Conservation (phyloP, 345 rosid genomes). For the Salix arbutifolia region DNA sequence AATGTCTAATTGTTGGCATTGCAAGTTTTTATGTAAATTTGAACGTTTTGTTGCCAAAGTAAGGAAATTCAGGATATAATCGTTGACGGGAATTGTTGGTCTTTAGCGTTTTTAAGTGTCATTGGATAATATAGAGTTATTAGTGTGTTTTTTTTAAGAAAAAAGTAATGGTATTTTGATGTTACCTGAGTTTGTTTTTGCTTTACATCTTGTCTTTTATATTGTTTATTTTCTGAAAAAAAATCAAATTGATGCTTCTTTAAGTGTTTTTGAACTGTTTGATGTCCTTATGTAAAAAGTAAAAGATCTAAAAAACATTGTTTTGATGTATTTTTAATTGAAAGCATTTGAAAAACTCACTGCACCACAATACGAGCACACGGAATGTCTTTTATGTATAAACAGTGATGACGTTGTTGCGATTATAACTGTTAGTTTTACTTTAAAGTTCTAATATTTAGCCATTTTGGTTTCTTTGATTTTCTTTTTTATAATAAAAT, state of each 20-base stretch:
- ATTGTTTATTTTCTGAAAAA: too few relatives aligned
- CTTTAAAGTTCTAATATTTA: not conserved
- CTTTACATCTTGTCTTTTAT: too few relatives aligned
- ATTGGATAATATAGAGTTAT: not conserved
- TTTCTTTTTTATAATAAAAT: not conserved
- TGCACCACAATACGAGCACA: too few relatives aligned
- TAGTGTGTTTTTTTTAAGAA: not conserved
- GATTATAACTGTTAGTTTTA: not conserved
- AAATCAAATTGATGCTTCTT: too few relatives aligned
- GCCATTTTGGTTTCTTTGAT: not conserved
- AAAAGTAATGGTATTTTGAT: not conserved
- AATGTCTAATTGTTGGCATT: not conserved
- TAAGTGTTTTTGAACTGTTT: too few relatives aligned
- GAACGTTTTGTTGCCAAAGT: not conserved
- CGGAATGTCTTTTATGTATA: not conserved
- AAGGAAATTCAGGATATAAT: not conserved
- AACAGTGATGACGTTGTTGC: not conserved
- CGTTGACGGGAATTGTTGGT: not conserved
- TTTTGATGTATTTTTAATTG: too few relatives aligned
- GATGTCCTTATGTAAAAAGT: too few relatives aligned
- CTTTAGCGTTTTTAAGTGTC: not conserved
- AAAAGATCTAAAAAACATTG: too few relatives aligned
- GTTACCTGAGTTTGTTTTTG: too few relatives aligned
- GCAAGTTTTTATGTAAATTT: not conserved
- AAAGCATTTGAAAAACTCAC: too few relatives aligned